These are phyloP conservation scores for Mycena belliarum DNA, from an alignment of 768 basidiomycete genomes.

Conservation along the genomic window DNA sequence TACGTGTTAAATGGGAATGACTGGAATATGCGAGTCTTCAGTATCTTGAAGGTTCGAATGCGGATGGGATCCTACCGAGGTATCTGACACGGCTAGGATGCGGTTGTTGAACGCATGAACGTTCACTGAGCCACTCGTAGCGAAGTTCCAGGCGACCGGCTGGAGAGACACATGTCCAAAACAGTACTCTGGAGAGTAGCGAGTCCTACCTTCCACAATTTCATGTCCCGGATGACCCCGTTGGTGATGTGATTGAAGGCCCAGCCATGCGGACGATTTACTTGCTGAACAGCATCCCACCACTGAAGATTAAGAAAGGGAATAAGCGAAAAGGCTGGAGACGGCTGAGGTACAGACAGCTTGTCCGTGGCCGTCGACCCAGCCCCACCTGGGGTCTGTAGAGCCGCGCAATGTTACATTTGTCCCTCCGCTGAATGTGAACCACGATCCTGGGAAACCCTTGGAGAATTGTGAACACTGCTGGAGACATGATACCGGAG, in stretches of 20 bases:
- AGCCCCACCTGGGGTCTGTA: conserved; percentile 59
- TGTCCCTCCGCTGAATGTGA: conserved; percentile 53
- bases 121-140: conserved; percentile 48
- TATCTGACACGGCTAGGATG: conserved; percentile 54
- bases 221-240: conserved; percentile 59
- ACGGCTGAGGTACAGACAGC: conserved; percentile 33
- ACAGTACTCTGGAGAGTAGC: background rate
- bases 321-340: too few species aligned
- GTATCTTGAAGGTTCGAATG: background rate
- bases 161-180: conserved; percentile 18
- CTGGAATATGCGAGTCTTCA: conserved; percentile 27
- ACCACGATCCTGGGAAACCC: conserved; percentile 51
- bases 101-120: conserved; percentile 56
- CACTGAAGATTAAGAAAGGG: conserved; percentile 40
- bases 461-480: conserved; percentile 17
- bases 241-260: conserved; percentile 53
- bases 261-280: conserved; percentile 57
- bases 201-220: conserved; percentile 48
- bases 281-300: conserved; percentile 57
- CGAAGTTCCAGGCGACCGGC: conserved; percentile 64
- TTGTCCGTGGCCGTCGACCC: conserved; percentile 64
- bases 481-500: conserved; percentile 11
- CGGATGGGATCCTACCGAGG: conserved; percentile 25
- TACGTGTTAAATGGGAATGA: conserved; percentile 66
- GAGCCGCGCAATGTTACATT: conserved; percentile 62